Conservation (phyloP, 768 basidiomycete genomes). For the Galerina marginata region DNA sequence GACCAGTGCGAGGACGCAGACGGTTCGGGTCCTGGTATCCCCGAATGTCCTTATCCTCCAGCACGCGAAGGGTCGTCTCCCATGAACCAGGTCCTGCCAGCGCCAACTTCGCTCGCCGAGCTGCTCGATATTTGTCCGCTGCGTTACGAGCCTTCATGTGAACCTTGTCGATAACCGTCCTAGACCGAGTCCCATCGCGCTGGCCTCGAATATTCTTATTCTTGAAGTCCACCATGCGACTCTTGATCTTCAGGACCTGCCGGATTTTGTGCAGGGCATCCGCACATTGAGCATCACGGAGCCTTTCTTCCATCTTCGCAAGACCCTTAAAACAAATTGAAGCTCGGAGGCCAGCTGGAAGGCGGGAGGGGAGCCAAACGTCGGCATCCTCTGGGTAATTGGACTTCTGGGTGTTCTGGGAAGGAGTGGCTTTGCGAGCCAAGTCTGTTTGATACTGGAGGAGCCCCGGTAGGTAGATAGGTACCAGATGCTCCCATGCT, state of each 20-base stretch:
- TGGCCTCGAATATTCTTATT: slow-evolving; percentile 9
- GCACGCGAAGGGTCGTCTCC: slow-evolving; percentile 10
- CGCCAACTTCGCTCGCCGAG: slow-evolving; percentile 11
- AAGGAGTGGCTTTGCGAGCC: too few species aligned
- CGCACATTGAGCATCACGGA: slow-evolving; percentile 9
- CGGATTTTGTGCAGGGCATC: slow-evolving; percentile 14
- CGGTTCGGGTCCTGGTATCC: slow-evolving; percentile 12
- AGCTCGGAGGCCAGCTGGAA: too few species aligned
- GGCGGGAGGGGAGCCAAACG: too few species aligned
- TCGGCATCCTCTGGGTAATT: too few species aligned
- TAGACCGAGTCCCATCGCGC: slow-evolving; percentile 3
- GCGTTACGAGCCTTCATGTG: slow-evolving; percentile 5
- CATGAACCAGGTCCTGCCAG: slow-evolving; percentile 13
- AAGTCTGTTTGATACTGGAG: too few species aligned
- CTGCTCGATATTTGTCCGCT: slow-evolving; percentile 9
- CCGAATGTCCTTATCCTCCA: slow-evolving; percentile 18
- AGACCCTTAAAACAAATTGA: slow-evolving; percentile 2
- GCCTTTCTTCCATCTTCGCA: slow-evolving; percentile 11
- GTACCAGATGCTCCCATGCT: too few species aligned
- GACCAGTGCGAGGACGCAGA: background rate
- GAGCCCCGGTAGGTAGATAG: too few species aligned
- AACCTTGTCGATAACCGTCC: slow-evolving; percentile 9
- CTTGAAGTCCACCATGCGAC: slow-evolving; percentile 9
- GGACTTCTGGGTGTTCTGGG: too few species aligned
- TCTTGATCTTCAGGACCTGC: slow-evolving; percentile 10